A percentile compares a stretch with the other conserved stretches of the same genome.
These are phyloP conservation scores for Venturia asperata DNA, from an alignment of 2,329 filamentous ascomycete genomes.

Conservation along the genomic window DNA sequence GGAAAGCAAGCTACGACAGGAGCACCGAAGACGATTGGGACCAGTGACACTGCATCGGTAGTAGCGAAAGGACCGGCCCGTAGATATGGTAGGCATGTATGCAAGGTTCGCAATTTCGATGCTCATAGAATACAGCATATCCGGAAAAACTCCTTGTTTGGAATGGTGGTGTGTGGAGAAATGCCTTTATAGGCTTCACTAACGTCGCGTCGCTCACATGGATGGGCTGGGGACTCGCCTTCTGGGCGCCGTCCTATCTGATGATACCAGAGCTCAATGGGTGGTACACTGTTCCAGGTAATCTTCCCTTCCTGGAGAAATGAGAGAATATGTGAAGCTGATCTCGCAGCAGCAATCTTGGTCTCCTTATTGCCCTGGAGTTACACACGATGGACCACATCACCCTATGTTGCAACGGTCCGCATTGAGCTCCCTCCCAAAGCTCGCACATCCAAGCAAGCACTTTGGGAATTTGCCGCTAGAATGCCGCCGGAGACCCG, in stretches of 20 bases:
- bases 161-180: conserved; percentile 62
- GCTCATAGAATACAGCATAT: conserved; percentile 35
- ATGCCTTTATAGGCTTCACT: conserved; percentile 60
- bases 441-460: conserved; percentile 54
- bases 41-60: neutral
- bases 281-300: conserved; percentile 11
- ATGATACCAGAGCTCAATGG: neutral
- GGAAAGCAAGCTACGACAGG: neutral
- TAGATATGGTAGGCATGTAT: conserved; percentile 13
- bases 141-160: conserved; percentile 62
- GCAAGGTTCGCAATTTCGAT: neutral
- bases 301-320: neutral
- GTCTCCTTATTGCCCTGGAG: conserved; percentile 58
- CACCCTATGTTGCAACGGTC: conserved; percentile 66
- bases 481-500: conserved; percentile 38
- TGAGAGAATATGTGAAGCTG: conserved; percentile 31
- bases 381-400: conserved; percentile 56
- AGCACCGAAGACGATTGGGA: neutral
- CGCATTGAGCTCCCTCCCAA: conserved; percentile 60
- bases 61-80: neutral
- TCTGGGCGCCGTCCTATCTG: conserved; percentile 1
- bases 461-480: conserved; percentile 48
- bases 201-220: conserved; percentile 66
- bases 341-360: conserved; percentile 53
- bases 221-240: conserved; percentile 52